These are phyloP conservation scores for Dendrobium catenatum DNA, from an alignment of 106 monocot genomes.

Conservation along the genomic window DNA sequence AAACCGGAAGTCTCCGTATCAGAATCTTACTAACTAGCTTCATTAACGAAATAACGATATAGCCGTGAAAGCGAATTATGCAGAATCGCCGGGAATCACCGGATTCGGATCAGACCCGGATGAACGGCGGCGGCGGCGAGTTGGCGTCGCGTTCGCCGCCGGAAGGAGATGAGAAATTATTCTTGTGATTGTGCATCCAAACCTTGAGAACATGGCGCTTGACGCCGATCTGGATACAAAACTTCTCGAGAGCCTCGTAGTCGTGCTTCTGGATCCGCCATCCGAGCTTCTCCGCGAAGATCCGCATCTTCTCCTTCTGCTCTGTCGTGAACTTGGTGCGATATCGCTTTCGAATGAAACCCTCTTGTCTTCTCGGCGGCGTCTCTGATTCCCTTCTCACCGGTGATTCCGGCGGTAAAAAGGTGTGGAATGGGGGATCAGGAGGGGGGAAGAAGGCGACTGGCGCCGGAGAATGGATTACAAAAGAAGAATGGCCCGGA, in stretches of 20 bases:
- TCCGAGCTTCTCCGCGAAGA: conserved; percentile 67
- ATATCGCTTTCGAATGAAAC: not conserved
- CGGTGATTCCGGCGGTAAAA: not conserved
- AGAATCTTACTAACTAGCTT: too few species aligned
- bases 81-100: not conserved
- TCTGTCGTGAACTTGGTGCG: conserved; percentile 22
- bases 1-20: too few species aligned
- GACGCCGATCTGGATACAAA: conserved; percentile 62
- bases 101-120: not conserved
- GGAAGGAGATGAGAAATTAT: conserved; percentile 18
- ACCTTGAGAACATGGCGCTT: conserved; percentile 60
- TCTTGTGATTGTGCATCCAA: conserved; percentile 85
- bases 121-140: not conserved
- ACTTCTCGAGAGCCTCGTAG: conserved; percentile 47
- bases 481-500: conserved; percentile 36
- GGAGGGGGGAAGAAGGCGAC: conserved; percentile 8
- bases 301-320: conserved; percentile 86
- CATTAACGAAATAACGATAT: too few species aligned
- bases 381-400: conserved; percentile 41
- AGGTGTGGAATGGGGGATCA: not conserved
- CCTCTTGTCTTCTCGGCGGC: conserved; percentile 26
- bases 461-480: conserved; percentile 17
- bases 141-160: not conserved
- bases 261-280: conserved; percentile 77
- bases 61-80: not conserved